Base-by-base conservation (phyloP, 2,329 filamentous ascomycete species). In the Calonectria multiphialidica region DNA sequence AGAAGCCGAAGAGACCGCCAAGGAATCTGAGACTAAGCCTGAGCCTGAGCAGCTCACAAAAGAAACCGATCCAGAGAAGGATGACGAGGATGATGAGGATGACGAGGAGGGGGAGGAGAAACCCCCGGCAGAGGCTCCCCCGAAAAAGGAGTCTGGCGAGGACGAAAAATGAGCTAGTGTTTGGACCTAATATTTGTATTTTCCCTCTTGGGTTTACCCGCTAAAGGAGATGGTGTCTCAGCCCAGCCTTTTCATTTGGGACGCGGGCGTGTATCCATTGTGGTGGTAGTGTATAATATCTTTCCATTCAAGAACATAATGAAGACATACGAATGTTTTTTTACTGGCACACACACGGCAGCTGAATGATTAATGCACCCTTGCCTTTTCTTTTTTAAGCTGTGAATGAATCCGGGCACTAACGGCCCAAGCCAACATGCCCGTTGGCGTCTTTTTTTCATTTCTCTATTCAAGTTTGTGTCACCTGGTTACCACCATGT, bases 121-220 rank as follows among this genome's bases (percentile, higher is more conserved):
- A 12, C 69, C 59, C n/a, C 23, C 66, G 21, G 35, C 61, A 30
- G 63, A 66, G 21, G 47, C 62, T 16, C 44, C 68, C 5, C 25
- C 71, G 9, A 59, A 72, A 65, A 62, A 57, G 15, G 71, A 76
- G 55, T 9, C 25, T 6, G 30, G 66, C 40, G 72, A 73, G 42
- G 68, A 64, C n/a, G 72, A 71, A 59, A 73, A 74, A 59, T 70
- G 45, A 77, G 63, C 55, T 40, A 66, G 28, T 23, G 8, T 33
- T n/a, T 23, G 35, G 50, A 49, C 61, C 61, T 50, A 61, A 68
- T 77, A 62, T 45, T 44, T 66, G 35, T 70, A 35, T 49, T 66
- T 47, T 53, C 40, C 42, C 68, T 65, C 62, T 59, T 37, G 33
- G 45, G 63, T 35, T 23, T 21, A 45, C 63, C 53, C 18, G 37